Conservation (phyloP, 768 basidiomycete genomes). For the Boletus insuetus region DNA sequence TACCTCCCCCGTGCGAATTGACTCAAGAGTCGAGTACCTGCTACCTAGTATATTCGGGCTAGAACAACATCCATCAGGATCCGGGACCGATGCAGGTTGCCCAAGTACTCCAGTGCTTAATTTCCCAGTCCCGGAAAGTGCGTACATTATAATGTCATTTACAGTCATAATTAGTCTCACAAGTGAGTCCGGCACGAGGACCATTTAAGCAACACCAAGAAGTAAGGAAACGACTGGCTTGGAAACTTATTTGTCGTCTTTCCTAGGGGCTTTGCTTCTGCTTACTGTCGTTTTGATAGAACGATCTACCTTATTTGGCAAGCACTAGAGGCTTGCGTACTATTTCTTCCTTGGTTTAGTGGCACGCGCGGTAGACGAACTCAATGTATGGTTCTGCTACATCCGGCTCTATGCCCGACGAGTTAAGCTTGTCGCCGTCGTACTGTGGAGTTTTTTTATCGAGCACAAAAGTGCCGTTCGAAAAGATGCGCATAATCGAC, state of each 20-base stretch:
- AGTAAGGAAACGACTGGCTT: background rate
- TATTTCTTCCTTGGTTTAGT: background rate
- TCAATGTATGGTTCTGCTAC: background rate
- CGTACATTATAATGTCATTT: too few species aligned
- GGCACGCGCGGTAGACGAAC: background rate
- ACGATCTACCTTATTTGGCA: background rate
- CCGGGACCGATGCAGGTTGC: too few species aligned
- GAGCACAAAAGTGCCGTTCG: background rate
- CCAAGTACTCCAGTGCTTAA: too few species aligned
- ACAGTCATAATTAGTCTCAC: too few species aligned
- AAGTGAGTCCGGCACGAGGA: too few species aligned
- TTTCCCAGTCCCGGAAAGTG: too few species aligned
- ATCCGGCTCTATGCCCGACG: background rate
- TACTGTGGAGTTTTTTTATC: background rate
- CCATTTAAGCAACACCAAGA: background rate
- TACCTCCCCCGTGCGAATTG: too few species aligned
- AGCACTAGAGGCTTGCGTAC: background rate
- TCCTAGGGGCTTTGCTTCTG: background rate
- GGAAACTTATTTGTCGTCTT: background rate
- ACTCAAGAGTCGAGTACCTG: too few species aligned
- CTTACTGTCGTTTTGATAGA: background rate
- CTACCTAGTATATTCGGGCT: too few species aligned
- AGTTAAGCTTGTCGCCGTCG: too few species aligned
- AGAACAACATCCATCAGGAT: too few species aligned
- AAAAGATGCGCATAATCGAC: background rate